phyloP scores from a whole-genome alignment of 2,329 filamentous ascomycete genomes.

The Cytospora piceicola region DNA sequence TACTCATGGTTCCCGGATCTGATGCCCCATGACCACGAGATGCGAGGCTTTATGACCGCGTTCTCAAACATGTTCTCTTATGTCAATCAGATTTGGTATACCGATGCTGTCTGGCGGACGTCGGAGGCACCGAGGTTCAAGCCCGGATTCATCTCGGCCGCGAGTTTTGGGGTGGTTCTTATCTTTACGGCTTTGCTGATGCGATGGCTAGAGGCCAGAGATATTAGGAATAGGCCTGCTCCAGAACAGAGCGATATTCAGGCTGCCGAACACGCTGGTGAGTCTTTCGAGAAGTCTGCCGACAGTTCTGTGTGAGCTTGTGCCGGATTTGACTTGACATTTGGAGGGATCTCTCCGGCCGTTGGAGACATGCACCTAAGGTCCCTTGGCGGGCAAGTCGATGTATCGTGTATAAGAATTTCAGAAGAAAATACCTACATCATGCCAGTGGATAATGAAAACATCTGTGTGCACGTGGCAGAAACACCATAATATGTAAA shows the following conservation, averaged over 20 bases:
- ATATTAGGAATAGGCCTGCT: neutral
- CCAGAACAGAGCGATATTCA: neutral
- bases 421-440: too few species aligned
- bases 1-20: conserved; percentile 36
- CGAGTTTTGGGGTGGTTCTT: conserved; percentile 21
- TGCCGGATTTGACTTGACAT: neutral
- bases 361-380: neutral
- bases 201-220: conserved; percentile 27
- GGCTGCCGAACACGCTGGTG: neutral
- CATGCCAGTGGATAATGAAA: too few species aligned
- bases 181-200: conserved; percentile 23
- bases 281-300: neutral
- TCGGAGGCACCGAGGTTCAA: conserved; percentile 27
- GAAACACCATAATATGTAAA: too few species aligned
- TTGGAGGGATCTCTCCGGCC: neutral
- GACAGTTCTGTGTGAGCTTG: neutral
- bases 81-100: conserved; percentile 31
- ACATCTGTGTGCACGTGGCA: too few species aligned
- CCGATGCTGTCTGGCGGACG: conserved; percentile 29
- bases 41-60: conserved; percentile 33
- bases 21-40: conserved; percentile 36
- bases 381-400: neutral
- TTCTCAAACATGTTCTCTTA: conserved; percentile 32
- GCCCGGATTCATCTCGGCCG: conserved; percentile 28
- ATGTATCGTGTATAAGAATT: too few species aligned